Evolutionary conservation across 805 yeast genomes (phyloP).

Genomic region (Yamadazyma takamatsuzukensis): DNA sequence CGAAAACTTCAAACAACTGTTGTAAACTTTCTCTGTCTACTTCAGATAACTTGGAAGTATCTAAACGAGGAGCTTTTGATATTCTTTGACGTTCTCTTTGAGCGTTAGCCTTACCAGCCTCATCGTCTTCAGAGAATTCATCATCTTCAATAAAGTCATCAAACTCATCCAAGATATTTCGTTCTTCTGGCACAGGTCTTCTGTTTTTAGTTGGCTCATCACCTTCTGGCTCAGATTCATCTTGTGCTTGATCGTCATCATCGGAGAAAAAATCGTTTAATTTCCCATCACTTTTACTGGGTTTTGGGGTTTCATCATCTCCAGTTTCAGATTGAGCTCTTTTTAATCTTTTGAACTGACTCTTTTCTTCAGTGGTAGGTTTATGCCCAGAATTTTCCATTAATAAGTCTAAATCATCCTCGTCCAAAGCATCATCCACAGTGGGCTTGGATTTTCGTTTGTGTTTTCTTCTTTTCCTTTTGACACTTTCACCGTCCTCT

Average conservation of each 20-base stretch:
- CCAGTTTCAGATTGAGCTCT: slow-evolving; percentile 47
- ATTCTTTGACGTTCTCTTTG: slow-evolving; percentile 28
- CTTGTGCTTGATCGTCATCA: slow-evolving; percentile 28
- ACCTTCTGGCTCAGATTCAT: slow-evolving; percentile 21
- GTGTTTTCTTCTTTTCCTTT: slow-evolving; percentile 33
- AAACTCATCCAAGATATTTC: slow-evolving; percentile 67
- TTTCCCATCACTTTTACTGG: slow-evolving; percentile 4
- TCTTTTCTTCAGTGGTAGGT: slow-evolving; percentile 35
- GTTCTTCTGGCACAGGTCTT: slow-evolving; percentile 14
- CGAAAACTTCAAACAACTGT: slow-evolving; percentile 91
- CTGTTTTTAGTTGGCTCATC: slow-evolving; percentile 15
- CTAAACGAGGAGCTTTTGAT: slow-evolving; percentile 41
- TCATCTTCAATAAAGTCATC: slow-evolving; percentile 98
- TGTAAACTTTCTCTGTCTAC: slow-evolving; percentile 88
- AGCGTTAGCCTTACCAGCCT: slow-evolving; percentile 35
- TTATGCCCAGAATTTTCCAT: slow-evolving; percentile 87
- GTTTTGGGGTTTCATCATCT: slow-evolving; percentile 28
- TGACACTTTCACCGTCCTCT: slow-evolving; percentile 25
- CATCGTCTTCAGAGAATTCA: slow-evolving; percentile 87
- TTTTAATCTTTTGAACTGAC: slow-evolving; percentile 77
- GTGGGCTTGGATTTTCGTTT: slow-evolving; percentile 36
- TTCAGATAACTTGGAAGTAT: slow-evolving; percentile 56
- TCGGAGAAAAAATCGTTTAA: slow-evolving; percentile 73
- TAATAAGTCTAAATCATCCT: slow-evolving; percentile 89
- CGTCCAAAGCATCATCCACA: slow-evolving; percentile 71